These are phyloP conservation scores for Alnus glutinosa DNA, from an alignment of 306 rosid genomes.

Conservation along the genomic window DNA sequence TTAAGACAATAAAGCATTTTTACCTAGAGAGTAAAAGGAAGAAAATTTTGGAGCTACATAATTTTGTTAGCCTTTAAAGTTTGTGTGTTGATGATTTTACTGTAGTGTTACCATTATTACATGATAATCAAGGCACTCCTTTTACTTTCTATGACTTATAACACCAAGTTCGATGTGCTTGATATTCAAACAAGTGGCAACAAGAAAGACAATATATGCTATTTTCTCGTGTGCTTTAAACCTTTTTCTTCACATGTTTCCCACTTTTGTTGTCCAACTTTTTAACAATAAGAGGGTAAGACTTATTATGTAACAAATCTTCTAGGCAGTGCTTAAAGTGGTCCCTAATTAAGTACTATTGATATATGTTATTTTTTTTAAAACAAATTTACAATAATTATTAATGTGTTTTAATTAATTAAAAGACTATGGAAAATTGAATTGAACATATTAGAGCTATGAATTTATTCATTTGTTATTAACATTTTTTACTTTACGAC, in stretches of 20 bases:
- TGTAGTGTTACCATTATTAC: conserved; percentile 7
- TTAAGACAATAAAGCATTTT: conserved; percentile 26
- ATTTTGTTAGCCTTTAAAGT: conserved; percentile 7
- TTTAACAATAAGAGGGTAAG: neutral
- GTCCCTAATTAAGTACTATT: neutral
- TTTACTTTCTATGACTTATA: conserved; percentile 9
- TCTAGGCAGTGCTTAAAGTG: neutral
- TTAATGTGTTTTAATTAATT: too few species aligned
- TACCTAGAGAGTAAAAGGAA: conserved; percentile 9
- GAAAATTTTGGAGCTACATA: conserved; percentile 3
- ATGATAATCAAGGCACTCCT: conserved; percentile 4
- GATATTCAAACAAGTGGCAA: conserved; percentile 4
- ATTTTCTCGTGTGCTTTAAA: conserved; percentile 12
- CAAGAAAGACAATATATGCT: neutral
- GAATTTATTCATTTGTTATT: too few species aligned
- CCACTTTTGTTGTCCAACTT: neutral
- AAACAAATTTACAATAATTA: too few species aligned
- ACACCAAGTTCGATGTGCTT: conserved; percentile 9
- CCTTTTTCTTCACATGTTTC: conserved; percentile 22
- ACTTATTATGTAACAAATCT: neutral
- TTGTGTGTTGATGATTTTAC: neutral
- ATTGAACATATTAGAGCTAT: too few species aligned
- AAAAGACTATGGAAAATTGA: too few species aligned
- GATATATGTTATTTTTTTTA: neutral
- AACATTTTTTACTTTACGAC: too few species aligned